These are phyloP conservation scores for Triticum monococcum DNA, from an alignment of 176 grass and related monocot species.

Conservation along the genomic window DNA sequence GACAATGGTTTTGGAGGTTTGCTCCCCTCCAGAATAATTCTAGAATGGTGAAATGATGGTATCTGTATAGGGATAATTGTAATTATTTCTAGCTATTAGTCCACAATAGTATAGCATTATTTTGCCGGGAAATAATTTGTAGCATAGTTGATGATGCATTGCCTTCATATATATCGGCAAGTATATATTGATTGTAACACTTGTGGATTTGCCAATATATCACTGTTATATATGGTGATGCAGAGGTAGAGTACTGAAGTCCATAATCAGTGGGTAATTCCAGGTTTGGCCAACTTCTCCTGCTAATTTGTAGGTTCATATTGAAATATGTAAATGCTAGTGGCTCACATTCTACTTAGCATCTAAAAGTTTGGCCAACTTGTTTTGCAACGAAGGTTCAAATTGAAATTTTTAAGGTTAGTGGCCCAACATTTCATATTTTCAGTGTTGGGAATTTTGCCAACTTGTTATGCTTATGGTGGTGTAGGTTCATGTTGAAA, in stretches of 20 bases:
- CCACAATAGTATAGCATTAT: constrained; percentile 43
- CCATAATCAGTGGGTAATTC: neutral
- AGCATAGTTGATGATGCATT: constrained; percentile 5
- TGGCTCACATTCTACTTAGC: neutral
- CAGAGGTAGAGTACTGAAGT: neutral
- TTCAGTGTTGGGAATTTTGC: neutral
- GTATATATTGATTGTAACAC: constrained; percentile 21
- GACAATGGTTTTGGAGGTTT: constrained; percentile 36
- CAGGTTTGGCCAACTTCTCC: neutral
- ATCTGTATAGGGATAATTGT: constrained; percentile 60
- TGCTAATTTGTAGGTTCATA: neutral
- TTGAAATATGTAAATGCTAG: neutral
- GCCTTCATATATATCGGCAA: constrained; percentile 6
- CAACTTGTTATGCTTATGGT: neutral
- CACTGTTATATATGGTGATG: neutral
- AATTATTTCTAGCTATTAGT: constrained; percentile 55
- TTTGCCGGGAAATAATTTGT: constrained; percentile 16
- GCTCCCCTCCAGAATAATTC: constrained; percentile 74
- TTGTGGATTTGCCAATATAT: constrained; percentile 16
- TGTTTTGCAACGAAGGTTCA: neutral
- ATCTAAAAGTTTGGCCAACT: neutral
- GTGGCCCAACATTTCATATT: neutral
- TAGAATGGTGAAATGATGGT: constrained; percentile 37
- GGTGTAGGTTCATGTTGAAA: neutral
- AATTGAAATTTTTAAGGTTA: neutral